Evolutionary conservation across 1,139 yeast species (phyloP).

Genomic region (Sugiyamaella pinicola): DNA sequence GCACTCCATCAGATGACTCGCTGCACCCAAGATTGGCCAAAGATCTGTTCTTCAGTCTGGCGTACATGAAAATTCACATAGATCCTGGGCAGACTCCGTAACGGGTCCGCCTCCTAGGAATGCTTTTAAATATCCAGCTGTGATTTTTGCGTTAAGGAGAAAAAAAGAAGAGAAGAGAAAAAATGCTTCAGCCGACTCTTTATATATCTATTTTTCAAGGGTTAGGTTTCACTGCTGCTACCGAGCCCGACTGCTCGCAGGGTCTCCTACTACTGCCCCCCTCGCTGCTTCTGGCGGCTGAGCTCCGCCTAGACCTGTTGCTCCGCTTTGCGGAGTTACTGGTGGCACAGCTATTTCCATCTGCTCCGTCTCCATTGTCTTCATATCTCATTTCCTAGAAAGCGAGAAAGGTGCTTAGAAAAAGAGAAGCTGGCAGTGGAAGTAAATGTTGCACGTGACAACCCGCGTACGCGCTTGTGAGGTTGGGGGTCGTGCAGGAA

Average conservation of each 20-base stretch:
- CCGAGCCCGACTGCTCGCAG: too few relatives aligned
- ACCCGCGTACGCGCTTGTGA: slow-evolving; percentile 5
- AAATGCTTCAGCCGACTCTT: neutral
- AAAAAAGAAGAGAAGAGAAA: slow-evolving; percentile 16
- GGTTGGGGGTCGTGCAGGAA: slow-evolving; percentile 7
- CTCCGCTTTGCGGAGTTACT: too few relatives aligned
- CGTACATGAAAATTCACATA: slow-evolving; percentile 37
- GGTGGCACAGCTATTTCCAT: too few relatives aligned
- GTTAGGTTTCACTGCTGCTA: too few relatives aligned
- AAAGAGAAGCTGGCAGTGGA: neutral
- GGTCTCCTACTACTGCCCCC: too few relatives aligned
- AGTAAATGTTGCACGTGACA: neutral
- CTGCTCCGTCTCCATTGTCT: too few relatives aligned
- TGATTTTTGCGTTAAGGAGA: slow-evolving; percentile 41
- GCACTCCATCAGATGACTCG: slow-evolving; percentile 36
- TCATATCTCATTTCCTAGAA: too few relatives aligned
- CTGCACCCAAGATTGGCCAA: slow-evolving; percentile 48
- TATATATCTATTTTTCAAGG: neutral
- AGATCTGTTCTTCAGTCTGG: slow-evolving; percentile 42
- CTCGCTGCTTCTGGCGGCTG: too few relatives aligned
- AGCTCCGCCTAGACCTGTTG: too few relatives aligned
- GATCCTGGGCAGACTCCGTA: slow-evolving; percentile 44
- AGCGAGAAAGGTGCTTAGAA: too few relatives aligned
- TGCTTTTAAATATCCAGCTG: slow-evolving; percentile 40
- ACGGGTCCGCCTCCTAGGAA: slow-evolving; percentile 46